Percentiles rank a stretch among this genome's conserved stretches.
phyloP scores from a whole-genome alignment of 306 rosid genomes.

The Quercus robur region DNA sequence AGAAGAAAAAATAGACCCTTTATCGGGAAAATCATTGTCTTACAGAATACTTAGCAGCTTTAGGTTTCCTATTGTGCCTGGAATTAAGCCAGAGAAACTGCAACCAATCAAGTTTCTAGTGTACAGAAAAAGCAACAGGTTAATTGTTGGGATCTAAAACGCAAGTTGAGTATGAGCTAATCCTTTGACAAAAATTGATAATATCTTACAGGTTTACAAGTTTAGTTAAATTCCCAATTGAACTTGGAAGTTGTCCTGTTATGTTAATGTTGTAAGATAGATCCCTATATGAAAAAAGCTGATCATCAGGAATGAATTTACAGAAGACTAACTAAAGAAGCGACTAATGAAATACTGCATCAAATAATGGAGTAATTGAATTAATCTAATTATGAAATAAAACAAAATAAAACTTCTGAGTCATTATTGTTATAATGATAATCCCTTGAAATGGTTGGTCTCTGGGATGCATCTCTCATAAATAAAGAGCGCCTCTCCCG shows the following conservation, averaged over 20 bases:
- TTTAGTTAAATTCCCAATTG: background rate
- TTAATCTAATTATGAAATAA: background rate
- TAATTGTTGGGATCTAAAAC: too few relatives aligned
- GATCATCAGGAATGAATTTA: background rate
- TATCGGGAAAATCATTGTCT: too few relatives aligned
- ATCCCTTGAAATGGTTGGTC: background rate
- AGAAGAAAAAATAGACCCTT: background rate
- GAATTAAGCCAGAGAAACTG: too few relatives aligned
- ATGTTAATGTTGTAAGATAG: background rate
- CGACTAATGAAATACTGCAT: background rate
- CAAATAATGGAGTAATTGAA: background rate
- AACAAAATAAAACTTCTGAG: background rate
- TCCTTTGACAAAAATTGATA: too few relatives aligned
- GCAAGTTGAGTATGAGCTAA: too few relatives aligned
- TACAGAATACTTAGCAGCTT: too few relatives aligned
- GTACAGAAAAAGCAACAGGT: too few relatives aligned
- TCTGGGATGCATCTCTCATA: background rate
- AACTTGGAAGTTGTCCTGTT: background rate
- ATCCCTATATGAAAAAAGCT: background rate
- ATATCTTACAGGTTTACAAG: background rate
- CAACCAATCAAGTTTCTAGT: too few relatives aligned
- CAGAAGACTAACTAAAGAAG: too few relatives aligned
- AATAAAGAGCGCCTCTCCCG: background rate
- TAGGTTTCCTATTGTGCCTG: too few relatives aligned
- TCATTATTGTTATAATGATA: background rate